Base-by-base conservation (phyloP, 1,284 basidiomycete genomes). In the Porodaedalea pini region DNA sequence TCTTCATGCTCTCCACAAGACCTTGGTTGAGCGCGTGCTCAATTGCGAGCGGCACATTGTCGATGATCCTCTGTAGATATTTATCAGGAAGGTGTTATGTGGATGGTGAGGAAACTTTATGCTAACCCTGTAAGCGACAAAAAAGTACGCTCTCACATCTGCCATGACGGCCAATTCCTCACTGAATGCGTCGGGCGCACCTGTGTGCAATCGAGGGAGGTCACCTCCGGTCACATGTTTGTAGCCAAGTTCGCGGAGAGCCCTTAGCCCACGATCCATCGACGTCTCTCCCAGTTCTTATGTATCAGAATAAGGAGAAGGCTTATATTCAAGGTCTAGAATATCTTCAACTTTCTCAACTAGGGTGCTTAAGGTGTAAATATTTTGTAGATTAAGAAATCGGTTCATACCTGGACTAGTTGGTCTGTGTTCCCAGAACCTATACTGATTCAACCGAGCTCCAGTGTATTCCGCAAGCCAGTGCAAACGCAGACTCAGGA, bases 91-190 rank as follows among this genome's bases (percentile, higher is more conserved):
- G n/a, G 23, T 5, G 1, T n/a, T 4, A 4, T 15, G 29, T 25
- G 4, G n/a, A 21, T 5, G 10, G 25, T 5, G 32, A 43, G 5
- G 10, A 40, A 15, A 39, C 6, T 13, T 40, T 11, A 19, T 5
- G 34, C 65, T 25, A 21, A 64, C 66, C 62, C 66, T 68, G 59
- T 66, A 66, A n/a, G 66, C 62, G 13, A 69, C 62, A 31, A 68
- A 62, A 58, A 67, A 67, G 57, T 67, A 69, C 8, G 64, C 64
- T 1, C 66, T 59, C 8, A 68, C 66, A 39, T 64, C 62, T 10
- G 58, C 66, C 68, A 69, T 69, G 2, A 68, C 63, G 11, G 10
- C 32, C 15, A 68, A 44, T 59, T 68, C 67, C 27, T 63, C 63
- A 13, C 62, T 58, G 47, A 61, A 65, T 3, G 29, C 25, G 32